phyloP scores from a whole-genome alignment of 441 rosid genomes.

The Corymbia calophylla region DNA sequence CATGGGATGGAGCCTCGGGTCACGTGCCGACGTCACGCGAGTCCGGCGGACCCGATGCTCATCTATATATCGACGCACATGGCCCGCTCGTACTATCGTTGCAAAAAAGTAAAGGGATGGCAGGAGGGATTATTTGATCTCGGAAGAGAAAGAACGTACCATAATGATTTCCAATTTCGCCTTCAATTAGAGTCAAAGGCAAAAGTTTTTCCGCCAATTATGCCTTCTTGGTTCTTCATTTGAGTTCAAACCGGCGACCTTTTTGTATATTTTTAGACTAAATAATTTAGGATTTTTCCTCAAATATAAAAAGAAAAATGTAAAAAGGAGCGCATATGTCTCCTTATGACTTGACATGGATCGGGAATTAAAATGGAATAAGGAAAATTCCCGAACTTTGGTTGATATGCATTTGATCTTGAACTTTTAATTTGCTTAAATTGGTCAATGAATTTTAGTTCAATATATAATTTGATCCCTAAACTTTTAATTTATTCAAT shows the following conservation, averaged over 20 bases:
- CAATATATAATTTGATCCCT: too few relatives aligned
- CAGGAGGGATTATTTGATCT: not conserved
- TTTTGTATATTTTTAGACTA: not conserved
- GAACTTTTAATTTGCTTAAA: too few relatives aligned
- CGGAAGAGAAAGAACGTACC: not conserved
- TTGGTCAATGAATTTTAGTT: too few relatives aligned
- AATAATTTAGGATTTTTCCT: not conserved
- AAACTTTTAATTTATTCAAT: too few relatives aligned
- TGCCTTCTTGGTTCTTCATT: not conserved
- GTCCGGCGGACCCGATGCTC: not conserved
- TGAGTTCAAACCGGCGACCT: not conserved
- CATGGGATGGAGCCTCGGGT: not conserved
- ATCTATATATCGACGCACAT: not conserved
- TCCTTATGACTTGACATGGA: not conserved
- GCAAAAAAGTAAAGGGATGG: not conserved
- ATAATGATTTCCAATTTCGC: not conserved
- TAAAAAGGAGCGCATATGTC: not conserved
- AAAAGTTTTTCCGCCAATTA: not conserved
- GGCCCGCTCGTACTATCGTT: not conserved
- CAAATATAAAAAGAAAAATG: accelerated
- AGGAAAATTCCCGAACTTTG: too few relatives aligned
- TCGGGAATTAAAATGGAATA: not conserved
- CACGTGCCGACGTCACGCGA: not conserved
- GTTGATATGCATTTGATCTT: too few relatives aligned
- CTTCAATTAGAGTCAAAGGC: not conserved